Base-by-base conservation (phyloP, 352 stramenopile genomes). In the Globisporangium spiculum region DNA sequence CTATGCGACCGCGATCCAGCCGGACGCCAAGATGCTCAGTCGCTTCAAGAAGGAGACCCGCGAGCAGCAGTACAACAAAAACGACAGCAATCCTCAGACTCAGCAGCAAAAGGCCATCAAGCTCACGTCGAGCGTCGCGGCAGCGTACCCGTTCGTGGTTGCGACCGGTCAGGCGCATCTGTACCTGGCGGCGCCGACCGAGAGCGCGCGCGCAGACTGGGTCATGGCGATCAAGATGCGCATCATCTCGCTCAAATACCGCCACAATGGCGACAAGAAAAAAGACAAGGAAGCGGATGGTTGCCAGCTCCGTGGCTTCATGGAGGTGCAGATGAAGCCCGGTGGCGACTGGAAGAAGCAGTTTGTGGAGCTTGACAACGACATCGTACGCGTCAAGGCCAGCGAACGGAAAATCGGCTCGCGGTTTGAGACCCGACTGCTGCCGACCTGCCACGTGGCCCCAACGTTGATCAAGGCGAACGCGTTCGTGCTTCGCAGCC, bases 201-300 rank as follows among this genome's bases (percentile, higher is more conserved):
- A 88, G 22, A 73, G 77, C 62, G 77, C 76, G 57, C 77, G 84
- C 24, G 77, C 80, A 12, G 75, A 90, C 56, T 92, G 84, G 84
- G 74, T 91, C 38, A 57, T 80, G 9, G 82, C 82, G 0, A 90
- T 91, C 64, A 79, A 80, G 24, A 66, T 90, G 72, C 80, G 84
- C 34, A 86, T 92, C 59, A 85, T 91, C 52, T 66, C 77, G 3
- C 63, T 92, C 12, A 91, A 92, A 48, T 88, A 90, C 44, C 84
- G 77, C 41, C 72, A 80, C 55, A 88, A 85, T 18, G 48, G 65
- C 9, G 63, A 22, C 65, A 70, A 27, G 69, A 50, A 60, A 60
- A 73, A 46, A 34, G 70, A 53, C 20, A 69, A 44, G 44, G 57
- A 10, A 16, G 24, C 20, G 66, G 26, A 9, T 0, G 64, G 38